Conservation (phyloP, 495 filamentous ascomycete species). For the Parmelia sp. region DNA sequence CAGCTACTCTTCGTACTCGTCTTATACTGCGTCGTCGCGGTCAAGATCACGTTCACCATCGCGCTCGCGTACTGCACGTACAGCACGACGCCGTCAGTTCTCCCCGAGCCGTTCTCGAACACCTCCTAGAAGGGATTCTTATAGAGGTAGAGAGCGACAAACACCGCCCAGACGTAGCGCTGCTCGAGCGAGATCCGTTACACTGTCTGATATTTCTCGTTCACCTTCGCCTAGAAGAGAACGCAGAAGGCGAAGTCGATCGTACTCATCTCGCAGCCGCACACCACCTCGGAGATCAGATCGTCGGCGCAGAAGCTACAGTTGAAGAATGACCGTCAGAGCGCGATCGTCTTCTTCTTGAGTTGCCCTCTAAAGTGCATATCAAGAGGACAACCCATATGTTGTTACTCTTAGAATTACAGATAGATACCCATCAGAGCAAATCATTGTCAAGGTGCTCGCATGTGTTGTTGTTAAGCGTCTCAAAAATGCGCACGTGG, state of each 20-base stretch:
- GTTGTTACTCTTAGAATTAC: background rate
- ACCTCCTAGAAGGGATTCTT: conserved; percentile 9
- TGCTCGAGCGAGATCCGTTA: conserved; percentile 15
- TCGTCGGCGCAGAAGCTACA: conserved; percentile 12
- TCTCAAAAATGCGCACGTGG: background rate
- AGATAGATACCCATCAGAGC: background rate
- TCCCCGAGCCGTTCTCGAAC: conserved; percentile 21
- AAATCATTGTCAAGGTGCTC: background rate
- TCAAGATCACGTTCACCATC: conserved; percentile 33
- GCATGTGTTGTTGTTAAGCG: background rate
- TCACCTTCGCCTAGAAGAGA: conserved; percentile 13
- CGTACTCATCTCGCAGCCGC: conserved; percentile 25
- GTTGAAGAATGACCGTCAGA: background rate
- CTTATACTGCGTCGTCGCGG: conserved; percentile 43
- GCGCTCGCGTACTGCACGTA: conserved; percentile 26
- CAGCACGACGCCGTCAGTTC: conserved; percentile 20
- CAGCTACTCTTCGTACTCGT: conserved; percentile 61
- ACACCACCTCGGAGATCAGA: conserved; percentile 19
- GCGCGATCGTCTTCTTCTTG: background rate
- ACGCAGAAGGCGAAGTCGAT: conserved; percentile 17
- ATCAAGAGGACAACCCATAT: too few species aligned
- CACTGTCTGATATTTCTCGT: conserved; percentile 18
- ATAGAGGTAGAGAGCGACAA: conserved; percentile 14
- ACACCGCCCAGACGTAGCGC: conserved; percentile 10
- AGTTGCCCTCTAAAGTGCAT: background rate